A percentile compares a stretch with the other conserved stretches of the same genome.
Evolutionary conservation across 2,329 filamentous ascomycete species (phyloP).

Genomic region (Polychaeton citri): DNA sequence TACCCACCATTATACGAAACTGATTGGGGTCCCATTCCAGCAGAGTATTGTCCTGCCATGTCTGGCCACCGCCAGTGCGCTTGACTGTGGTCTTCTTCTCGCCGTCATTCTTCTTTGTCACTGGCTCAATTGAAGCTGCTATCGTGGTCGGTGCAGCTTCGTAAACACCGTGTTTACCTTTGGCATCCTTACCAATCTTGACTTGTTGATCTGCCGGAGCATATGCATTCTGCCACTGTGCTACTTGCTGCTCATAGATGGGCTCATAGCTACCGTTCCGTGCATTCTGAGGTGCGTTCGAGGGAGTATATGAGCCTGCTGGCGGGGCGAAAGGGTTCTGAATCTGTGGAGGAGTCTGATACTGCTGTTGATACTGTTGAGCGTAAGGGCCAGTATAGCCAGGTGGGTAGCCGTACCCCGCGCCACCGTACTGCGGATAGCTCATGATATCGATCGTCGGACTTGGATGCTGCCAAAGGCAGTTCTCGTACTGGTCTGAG

Average conservation of each 20-base stretch:
- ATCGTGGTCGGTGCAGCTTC: background rate
- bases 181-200: background rate
- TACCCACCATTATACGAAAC: conserved; percentile 89
- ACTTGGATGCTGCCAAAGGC: too few relatives aligned
- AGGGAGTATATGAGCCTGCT: conserved; percentile 30
- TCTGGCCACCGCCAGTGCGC: conserved; percentile 78
- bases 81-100: conserved; percentile 63
- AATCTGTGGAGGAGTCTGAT: conserved; percentile 49
- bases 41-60: conserved; percentile 77
- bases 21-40: conserved; percentile 95
- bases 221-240: conserved; percentile 63
- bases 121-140: background rate
- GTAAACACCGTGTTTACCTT: background rate
- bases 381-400: conserved; percentile 31
- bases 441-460: background rate
- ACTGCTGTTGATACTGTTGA: conserved; percentile 20
- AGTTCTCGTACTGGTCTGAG: too few relatives aligned
- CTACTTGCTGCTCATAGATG: conserved; percentile 81
- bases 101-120: background rate
- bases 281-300: conserved; percentile 9
- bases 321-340: conserved; percentile 68
- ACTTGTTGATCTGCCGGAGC: background rate
- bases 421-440: background rate
- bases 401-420: conserved; percentile 10
- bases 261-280: conserved; percentile 43